A percentile compares a stretch with the other conserved stretches of the same genome.
Conservation (phyloP, 305 asterid species). For the Solanum chacoense region DNA sequence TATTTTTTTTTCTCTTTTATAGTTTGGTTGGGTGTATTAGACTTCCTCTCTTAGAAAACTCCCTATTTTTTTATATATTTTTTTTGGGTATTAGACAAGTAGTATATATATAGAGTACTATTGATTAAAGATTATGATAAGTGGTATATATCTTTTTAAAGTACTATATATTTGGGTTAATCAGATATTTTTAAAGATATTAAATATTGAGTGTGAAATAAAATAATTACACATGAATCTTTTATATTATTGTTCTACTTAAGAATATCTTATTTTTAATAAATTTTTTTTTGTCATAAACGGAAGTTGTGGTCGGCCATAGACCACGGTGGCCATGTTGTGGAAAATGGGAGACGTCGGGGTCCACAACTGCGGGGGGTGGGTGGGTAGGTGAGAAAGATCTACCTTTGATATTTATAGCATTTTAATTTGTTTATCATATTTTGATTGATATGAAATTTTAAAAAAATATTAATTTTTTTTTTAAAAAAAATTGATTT, state of each 20-base stretch:
- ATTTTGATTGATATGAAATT: background rate
- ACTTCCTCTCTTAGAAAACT: background rate
- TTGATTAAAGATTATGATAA: background rate
- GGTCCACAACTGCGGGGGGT: background rate
- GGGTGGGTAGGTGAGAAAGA: background rate
- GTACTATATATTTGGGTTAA: background rate
- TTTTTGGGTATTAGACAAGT: background rate
- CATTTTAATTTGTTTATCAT: background rate
- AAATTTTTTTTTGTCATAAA: background rate
- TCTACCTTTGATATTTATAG: background rate
- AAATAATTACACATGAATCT: background rate
- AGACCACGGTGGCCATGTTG: background rate
- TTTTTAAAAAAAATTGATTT: too few species aligned
- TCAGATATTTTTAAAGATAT: background rate
- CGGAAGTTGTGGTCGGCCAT: background rate
- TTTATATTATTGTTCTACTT: background rate
- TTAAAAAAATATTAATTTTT: too few species aligned
- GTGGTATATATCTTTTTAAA: background rate
- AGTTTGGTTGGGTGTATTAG: background rate
- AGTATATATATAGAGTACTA: background rate
- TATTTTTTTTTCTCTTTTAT: background rate
- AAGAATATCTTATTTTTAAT: background rate
- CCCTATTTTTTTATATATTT: background rate
- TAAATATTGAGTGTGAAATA: background rate
- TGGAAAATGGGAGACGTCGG: background rate